Percentiles rank a stretch among this genome's conserved stretches.
phyloP scores from a whole-genome alignment of 2,329 filamentous ascomycete species.

The Aspergillus phoenicis region DNA sequence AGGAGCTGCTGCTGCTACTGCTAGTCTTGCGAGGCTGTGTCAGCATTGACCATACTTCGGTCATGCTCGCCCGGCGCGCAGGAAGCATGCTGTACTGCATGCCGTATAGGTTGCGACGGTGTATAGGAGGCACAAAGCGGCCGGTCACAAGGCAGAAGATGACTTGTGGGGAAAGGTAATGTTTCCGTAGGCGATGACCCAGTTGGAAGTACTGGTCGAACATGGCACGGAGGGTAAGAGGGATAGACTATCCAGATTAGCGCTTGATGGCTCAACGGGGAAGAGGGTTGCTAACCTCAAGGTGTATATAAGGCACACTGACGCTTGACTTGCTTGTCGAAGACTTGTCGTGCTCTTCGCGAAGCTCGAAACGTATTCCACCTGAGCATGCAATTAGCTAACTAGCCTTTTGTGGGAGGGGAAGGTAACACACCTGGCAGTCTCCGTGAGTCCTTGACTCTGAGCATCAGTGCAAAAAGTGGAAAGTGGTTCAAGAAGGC shows the following conservation, averaged over 20 bases:
- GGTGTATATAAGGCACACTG: constrained; percentile 78
- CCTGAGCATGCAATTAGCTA: constrained; percentile 47
- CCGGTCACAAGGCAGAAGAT: constrained; percentile 86
- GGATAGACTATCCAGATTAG: constrained; percentile 67
- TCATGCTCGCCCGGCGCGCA: constrained; percentile 73
- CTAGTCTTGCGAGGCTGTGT: constrained; percentile 50
- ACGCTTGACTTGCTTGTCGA: constrained; percentile 45
- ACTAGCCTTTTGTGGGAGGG: constrained; percentile 8
- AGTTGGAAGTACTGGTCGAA: constrained; percentile 98
- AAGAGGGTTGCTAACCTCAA: constrained; percentile 65
- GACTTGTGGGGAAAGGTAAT: constrained; percentile 88
- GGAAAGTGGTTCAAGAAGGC: constrained; percentile 98
- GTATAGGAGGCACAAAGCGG: constrained; percentile 91
- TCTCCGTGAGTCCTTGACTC: constrained; percentile 87
- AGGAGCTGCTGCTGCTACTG: constrained; percentile 27
- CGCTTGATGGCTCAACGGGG: not conserved
- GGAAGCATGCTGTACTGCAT: constrained; percentile 98
- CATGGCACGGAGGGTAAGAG: constrained; percentile 87
- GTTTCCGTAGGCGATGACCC: constrained; percentile 85
- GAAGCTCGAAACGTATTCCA: constrained; percentile 87
- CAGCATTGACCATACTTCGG: constrained; percentile 80
- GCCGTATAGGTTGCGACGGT: constrained; percentile 91
- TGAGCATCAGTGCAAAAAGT: constrained; percentile 92
- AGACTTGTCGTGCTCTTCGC: constrained; percentile 63
- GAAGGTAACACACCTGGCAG: constrained; percentile 67